phyloP scores from a whole-genome alignment of 306 rosid species.

The Argentina anserina region DNA sequence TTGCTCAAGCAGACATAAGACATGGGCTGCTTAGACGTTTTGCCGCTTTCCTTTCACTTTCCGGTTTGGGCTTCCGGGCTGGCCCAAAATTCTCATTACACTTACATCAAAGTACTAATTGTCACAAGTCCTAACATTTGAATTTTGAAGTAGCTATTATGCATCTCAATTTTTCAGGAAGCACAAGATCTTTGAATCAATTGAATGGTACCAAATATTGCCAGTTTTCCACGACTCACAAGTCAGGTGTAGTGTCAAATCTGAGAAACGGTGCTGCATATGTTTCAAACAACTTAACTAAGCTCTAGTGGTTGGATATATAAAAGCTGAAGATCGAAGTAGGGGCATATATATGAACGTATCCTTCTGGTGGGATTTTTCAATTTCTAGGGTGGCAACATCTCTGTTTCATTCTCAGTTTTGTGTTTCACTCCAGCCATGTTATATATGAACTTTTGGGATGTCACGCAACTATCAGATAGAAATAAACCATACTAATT shows the following conservation, averaged over 20 bases:
- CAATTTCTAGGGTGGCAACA: not conserved
- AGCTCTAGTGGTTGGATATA: not conserved
- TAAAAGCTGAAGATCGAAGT: conserved; percentile 13
- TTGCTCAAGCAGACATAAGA: too few species aligned
- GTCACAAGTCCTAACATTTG: too few species aligned
- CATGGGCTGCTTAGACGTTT: too few species aligned
- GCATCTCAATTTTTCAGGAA: not conserved
- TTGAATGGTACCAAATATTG: too few species aligned
- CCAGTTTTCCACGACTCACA: not conserved
- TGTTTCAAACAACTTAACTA: conserved; percentile 5
- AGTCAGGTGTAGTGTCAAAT: conserved; percentile 3
- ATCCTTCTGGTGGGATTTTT: not conserved
- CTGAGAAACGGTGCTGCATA: conserved; percentile 1
- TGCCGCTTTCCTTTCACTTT: too few species aligned
- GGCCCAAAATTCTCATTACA: too few species aligned
- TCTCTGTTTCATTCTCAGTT: not conserved
- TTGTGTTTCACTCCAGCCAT: not conserved
- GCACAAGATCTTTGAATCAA: too few species aligned
- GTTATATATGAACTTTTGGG: not conserved
- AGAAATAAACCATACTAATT: not conserved
- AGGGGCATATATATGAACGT: not conserved
- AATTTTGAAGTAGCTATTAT: too few species aligned
- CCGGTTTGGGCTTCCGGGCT: too few species aligned
- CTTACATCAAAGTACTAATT: too few species aligned
- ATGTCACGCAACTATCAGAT: not conserved